Conservation (phyloP, 345 rosid species). For the Citrus maxima region DNA sequence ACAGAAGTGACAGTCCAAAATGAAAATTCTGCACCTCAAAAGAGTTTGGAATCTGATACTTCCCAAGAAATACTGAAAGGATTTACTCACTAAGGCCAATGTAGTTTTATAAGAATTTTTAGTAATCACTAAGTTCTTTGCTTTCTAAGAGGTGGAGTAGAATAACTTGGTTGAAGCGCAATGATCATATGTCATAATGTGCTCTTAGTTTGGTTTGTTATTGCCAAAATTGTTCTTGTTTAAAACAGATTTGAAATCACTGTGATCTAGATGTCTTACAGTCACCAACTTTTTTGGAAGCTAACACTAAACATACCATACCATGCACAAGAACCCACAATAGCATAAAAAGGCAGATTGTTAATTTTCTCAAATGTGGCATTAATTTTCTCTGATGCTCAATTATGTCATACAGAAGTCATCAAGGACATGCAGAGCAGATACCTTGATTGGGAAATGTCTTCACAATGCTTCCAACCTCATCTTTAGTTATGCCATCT, state of each 20-base stretch:
- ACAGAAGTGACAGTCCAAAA: background rate
- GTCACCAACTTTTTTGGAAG: background rate
- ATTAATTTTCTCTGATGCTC: background rate
- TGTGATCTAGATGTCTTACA: background rate
- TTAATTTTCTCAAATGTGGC: background rate
- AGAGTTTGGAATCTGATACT: background rate
- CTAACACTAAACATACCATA: background rate
- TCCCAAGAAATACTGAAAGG: background rate
- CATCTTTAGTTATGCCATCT: conserved; percentile 71
- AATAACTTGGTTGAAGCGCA: too few relatives aligned
- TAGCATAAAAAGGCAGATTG: background rate
- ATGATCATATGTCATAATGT: too few relatives aligned
- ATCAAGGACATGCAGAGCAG: background rate
- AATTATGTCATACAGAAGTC: background rate
- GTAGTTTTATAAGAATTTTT: background rate
- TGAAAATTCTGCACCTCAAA: background rate
- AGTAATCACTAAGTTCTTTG: too few relatives aligned
- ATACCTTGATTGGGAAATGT: conserved; percentile 91
- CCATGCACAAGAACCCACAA: background rate
- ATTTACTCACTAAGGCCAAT: background rate
- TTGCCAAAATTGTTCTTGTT: background rate
- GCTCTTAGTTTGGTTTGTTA: background rate
- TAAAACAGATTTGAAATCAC: background rate
- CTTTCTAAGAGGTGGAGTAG: too few relatives aligned
- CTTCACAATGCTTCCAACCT: conserved; percentile 62